phyloP scores from a whole-genome alignment of 108 stramenopile genomes.

The Fragilariopsis cylindrus region DNA sequence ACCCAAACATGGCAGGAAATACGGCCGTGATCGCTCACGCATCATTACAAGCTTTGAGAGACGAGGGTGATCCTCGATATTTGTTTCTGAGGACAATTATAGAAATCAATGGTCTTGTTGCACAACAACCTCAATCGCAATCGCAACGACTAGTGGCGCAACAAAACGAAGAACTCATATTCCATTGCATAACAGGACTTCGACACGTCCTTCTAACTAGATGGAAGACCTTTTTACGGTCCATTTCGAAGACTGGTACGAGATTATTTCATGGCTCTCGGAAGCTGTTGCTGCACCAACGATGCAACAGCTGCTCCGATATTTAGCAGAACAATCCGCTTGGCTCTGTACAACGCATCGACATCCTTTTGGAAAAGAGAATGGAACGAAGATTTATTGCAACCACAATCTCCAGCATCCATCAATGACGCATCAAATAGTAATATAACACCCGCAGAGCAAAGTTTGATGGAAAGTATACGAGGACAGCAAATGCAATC shows the following conservation, averaged over 20 bases:
- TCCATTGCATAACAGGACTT: slow-evolving; percentile 77
- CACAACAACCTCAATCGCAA: slow-evolving; percentile 10
- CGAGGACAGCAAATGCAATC: slow-evolving; percentile 18
- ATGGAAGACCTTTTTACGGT: slow-evolving; percentile 47
- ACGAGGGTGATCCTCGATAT: slow-evolving; percentile 65
- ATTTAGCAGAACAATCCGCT: slow-evolving; percentile 45
- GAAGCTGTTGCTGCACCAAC: slow-evolving; percentile 28
- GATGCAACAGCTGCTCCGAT: not conserved
- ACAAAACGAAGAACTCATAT: slow-evolving; percentile 69
- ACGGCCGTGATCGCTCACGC: slow-evolving; percentile 52
- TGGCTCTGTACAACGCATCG: slow-evolving; percentile 62
- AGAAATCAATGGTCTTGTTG: slow-evolving; percentile 37
- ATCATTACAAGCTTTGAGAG: slow-evolving; percentile 66
- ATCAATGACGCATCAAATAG: not conserved
- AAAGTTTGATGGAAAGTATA: slow-evolving; percentile 25
- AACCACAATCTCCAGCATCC: slow-evolving; percentile 4
- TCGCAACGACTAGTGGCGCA: slow-evolving; percentile 8
- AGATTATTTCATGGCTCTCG: slow-evolving; percentile 61
- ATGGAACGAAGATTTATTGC: slow-evolving; percentile 46
- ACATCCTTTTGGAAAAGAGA: slow-evolving; percentile 77
- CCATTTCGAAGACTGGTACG: slow-evolving; percentile 45
- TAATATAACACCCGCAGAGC: slow-evolving; percentile 35
- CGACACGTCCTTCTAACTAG: slow-evolving; percentile 63
- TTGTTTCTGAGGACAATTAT: slow-evolving; percentile 70
- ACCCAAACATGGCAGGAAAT: slow-evolving; percentile 21